Evolutionary conservation across 2,329 filamentous ascomycete genomes (phyloP), one percentile per base, ranked within the genome.

Genomic region (Fusarium sp.): DNA sequence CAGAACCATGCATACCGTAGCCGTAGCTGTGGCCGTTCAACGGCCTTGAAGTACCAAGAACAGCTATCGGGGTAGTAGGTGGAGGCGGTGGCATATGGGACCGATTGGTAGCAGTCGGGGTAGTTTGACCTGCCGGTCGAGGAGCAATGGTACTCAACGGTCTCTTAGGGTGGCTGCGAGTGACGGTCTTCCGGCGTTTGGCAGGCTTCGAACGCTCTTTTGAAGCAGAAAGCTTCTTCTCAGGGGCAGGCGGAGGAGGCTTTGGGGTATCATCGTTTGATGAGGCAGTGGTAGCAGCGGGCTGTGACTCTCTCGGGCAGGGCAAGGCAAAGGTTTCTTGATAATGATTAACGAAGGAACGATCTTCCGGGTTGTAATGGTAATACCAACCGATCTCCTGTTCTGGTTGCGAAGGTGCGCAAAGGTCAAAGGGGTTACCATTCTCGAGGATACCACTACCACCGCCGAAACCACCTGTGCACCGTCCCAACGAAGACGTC

Each of bases 91-190:
- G 18, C 18, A 11, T 38, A 38, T n/a, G 18, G 18, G 34, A 18
- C 18, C 34, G 18, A n/a, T 38, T n/a, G 18, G 34, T 18, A 38
- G 34, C 18, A 18, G 34, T 38, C 34, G 3, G 34, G 34, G 18
- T n/a, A 38, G 10, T 12, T n/a, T n/a, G 34, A 38, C 11, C 34
- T 18, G 5, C 10, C 18, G 18, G 34, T 38, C 3, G 18, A 38
- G 34, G 34, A 6, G 34, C 34, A 38, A 38, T 12, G 18, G 18
- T 12, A 3, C 3, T n/a, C 18, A n/a, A 0, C 0, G 10, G 6
- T 38, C 10, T 38, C 34, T 0, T 1, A n/a, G 6, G 2, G 6
- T 12, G 18, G 0, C 18, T 6, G 34, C 18, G 1, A 38, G 6
- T 12, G 18, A n/a, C 5, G 12, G 34, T 12, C 3, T 38, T 38